Conservation (phyloP, 768 basidiomycete genomes). For the Lyophyllum decastes region DNA sequence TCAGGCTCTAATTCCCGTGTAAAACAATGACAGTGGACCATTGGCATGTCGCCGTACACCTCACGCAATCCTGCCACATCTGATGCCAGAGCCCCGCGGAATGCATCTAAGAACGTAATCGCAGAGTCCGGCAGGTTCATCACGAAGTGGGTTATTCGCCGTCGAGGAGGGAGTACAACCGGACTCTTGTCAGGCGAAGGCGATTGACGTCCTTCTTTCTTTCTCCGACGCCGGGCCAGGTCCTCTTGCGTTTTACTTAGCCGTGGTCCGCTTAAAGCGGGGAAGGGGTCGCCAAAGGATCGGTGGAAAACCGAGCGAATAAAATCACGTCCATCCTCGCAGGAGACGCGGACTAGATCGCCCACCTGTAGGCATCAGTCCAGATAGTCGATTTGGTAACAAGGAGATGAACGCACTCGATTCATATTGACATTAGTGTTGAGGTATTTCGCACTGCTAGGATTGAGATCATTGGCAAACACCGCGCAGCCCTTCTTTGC, state of each 20-base stretch:
- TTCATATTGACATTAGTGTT: slow-evolving; percentile 73
- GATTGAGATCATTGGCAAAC: slow-evolving; percentile 93
- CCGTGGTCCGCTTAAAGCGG: slow-evolving; percentile 51
- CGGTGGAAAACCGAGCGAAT: slow-evolving; percentile 61
- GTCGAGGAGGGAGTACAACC: slow-evolving; percentile 37
- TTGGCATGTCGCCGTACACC: slow-evolving; percentile 71
- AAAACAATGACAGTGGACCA: slow-evolving; percentile 97
- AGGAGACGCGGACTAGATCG: slow-evolving; percentile 67
- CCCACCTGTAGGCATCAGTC: slow-evolving; percentile 52
- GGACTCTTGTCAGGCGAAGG: neutral
- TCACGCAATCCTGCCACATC: slow-evolving; percentile 39
- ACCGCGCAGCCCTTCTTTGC: slow-evolving; percentile 90
- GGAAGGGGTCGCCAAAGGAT: slow-evolving; percentile 68
- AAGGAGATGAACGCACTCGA: slow-evolving; percentile 49
- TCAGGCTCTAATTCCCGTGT: slow-evolving; percentile 77
- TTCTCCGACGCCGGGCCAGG: slow-evolving; percentile 37
- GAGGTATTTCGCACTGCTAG: slow-evolving; percentile 80
- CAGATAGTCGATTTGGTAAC: slow-evolving; percentile 6
- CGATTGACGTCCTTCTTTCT: slow-evolving; percentile 15
- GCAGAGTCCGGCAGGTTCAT: slow-evolving; percentile 98
- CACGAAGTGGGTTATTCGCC: slow-evolving; percentile 81
- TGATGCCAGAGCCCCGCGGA: slow-evolving; percentile 65
- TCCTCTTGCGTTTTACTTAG: slow-evolving; percentile 46
- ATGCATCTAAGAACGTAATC: slow-evolving; percentile 86
- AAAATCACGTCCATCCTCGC: slow-evolving; percentile 86